These are phyloP conservation scores for Aeschynomene evenia DNA, from an alignment of 306 rosid genomes.

Conservation along the genomic window DNA sequence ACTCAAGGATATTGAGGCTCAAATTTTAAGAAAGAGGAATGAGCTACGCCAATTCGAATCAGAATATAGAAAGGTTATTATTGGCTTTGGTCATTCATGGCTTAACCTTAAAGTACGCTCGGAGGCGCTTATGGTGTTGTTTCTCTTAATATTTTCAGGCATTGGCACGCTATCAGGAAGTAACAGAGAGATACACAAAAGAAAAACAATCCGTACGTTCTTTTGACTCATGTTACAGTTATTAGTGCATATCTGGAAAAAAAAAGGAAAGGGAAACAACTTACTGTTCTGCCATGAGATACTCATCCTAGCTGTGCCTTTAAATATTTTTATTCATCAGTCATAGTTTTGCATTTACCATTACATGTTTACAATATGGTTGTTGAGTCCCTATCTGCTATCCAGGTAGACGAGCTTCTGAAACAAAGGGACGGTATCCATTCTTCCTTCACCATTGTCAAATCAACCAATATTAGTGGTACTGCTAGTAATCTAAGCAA, in stretches of 20 bases:
- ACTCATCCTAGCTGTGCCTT: not conserved
- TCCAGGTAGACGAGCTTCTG: slow-evolving; percentile 96
- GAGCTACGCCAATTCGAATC: slow-evolving; percentile 96
- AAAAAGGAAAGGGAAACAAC: not conserved
- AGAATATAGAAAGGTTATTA: slow-evolving; percentile 81
- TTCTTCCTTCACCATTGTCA: slow-evolving; percentile 63
- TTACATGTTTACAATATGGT: not conserved
- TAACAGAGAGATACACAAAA: slow-evolving; percentile 82
- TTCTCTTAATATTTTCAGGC: slow-evolving; percentile 56
- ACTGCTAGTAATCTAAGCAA: slow-evolving; percentile 57
- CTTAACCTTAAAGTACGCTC: slow-evolving; percentile 12
- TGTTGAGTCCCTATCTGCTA: not conserved
- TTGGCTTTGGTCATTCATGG: slow-evolving; percentile 11
- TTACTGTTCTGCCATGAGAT: slow-evolving; percentile 3
- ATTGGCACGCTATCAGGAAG: slow-evolving; percentile 94
- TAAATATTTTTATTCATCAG: not conserved
- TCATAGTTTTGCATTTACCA: not conserved
- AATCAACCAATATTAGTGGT: slow-evolving; percentile 37
- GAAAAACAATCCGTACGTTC: slow-evolving; percentile 83
- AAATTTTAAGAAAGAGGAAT: slow-evolving; percentile 92
- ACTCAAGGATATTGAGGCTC: slow-evolving; percentile 82
- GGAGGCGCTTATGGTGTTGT: slow-evolving; percentile 16
- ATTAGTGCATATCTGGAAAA: slow-evolving; percentile 19
- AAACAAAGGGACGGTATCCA: slow-evolving; percentile 87
- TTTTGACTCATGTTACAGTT: slow-evolving; percentile 21